phyloP scores from a whole-genome alignment of 768 basidiomycete species.

The Tulasnella sp. region DNA sequence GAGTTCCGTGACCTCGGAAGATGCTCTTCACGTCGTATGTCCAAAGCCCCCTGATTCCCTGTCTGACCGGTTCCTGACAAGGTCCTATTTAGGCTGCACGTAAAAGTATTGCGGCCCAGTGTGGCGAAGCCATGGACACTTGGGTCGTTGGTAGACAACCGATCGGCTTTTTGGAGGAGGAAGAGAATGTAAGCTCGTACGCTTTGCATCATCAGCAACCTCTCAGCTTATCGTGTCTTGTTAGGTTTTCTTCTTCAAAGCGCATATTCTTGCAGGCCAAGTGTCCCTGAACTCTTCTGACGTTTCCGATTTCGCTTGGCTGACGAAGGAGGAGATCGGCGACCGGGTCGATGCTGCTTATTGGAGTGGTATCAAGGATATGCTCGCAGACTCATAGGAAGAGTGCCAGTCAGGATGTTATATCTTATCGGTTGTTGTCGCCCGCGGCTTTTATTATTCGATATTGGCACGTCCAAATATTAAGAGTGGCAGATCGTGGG shows the following conservation, averaged over 20 bases:
- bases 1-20: slow-evolving; percentile 51
- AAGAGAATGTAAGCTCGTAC: slow-evolving; percentile 2
- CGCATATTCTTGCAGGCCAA: slow-evolving; percentile 86
- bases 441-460: too few relatives aligned
- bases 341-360: slow-evolving; percentile 58
- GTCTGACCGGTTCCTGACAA: neutral
- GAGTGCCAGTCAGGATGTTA: neutral
- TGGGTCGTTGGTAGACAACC: slow-evolving; percentile 92
- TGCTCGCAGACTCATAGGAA: slow-evolving; percentile 52
- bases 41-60: neutral
- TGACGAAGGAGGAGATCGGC: slow-evolving; percentile 86
- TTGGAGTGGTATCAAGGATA: slow-evolving; percentile 71
- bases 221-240: neutral
- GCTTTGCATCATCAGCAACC: neutral
- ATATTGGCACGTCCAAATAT: neutral
- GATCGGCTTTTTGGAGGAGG: slow-evolving; percentile 61
- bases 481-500: neutral
- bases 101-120: slow-evolving; percentile 58
- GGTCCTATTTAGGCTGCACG: slow-evolving; percentile 56
- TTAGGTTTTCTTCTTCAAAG: slow-evolving; percentile 92
- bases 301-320: slow-evolving; percentile 79
- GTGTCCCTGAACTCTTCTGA: slow-evolving; percentile 47
- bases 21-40: slow-evolving; percentile 70
- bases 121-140: slow-evolving; percentile 78
- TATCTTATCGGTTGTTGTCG: too few relatives aligned